Evolutionary conservation across 805 yeast genomes (phyloP).

Genomic region (Komagataella phaffii): DNA sequence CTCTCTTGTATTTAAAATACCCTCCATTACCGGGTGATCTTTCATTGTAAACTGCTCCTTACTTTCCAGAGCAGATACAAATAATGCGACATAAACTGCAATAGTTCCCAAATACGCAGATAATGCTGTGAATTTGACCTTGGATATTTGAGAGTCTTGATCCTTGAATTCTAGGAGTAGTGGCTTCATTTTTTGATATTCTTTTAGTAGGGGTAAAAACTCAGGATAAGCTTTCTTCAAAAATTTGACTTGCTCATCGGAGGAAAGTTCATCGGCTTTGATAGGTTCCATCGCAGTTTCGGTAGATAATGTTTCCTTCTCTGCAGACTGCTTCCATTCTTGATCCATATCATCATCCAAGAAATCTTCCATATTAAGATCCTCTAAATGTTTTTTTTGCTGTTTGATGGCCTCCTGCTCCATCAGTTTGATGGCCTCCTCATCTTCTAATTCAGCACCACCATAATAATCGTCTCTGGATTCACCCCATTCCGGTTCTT

Average conservation of each 20-base stretch:
- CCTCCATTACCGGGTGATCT: constrained; percentile 84
- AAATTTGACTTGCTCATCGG: constrained; percentile 36
- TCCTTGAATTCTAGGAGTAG: constrained; percentile 23
- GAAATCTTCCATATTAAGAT: constrained; percentile 61
- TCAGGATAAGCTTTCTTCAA: constrained; percentile 68
- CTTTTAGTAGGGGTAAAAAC: constrained; percentile 62
- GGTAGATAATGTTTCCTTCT: constrained; percentile 29
- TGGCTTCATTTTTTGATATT: constrained; percentile 30
- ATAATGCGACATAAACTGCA: constrained; percentile 64
- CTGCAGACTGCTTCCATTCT: constrained; percentile 59
- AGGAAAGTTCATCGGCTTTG: constrained; percentile 21
- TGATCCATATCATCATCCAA: constrained; percentile 67
- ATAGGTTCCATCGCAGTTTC: constrained; percentile 15
- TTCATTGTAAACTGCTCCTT: constrained; percentile 51
- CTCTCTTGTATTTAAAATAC: constrained; percentile 69
- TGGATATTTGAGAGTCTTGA: constrained; percentile 20
- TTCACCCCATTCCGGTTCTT: constrained; percentile 23
- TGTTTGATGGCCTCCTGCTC: constrained; percentile 82
- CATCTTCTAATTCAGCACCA: constrained; percentile 58
- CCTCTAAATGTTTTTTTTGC: constrained; percentile 70
- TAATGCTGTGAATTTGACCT: constrained; percentile 55
- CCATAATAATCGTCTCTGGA: constrained; percentile 43
- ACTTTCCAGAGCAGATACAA: constrained; percentile 38
- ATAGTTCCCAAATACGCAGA: constrained; percentile 71
- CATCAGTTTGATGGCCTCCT: constrained; percentile 62